Evolutionary conservation across 2,329 filamentous ascomycete species (phyloP), one percentile per base, ranked within the genome.

Genomic region (Fusarium burgessii): DNA sequence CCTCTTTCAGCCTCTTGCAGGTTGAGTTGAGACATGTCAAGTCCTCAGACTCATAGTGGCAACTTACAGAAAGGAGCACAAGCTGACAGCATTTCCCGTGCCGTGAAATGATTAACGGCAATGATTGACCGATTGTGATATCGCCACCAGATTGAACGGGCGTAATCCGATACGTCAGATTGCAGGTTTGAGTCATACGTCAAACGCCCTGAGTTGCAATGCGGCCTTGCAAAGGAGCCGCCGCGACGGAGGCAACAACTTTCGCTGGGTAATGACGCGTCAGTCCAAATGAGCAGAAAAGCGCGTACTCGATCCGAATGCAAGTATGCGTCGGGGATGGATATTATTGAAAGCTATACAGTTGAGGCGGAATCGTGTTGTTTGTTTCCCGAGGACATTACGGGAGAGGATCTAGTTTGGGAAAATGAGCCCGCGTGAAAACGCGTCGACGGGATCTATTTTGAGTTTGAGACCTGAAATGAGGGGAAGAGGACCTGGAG

Each of bases 41-140:
- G 17, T n/a, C 41, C 43, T 42, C 25, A 32, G n/a, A 29, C n/a
- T 58, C 36, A 29, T 14, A 33, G 60, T 65, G 60, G 62, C 60
- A 36, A 58, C 27, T 58, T 64, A n/a, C 20, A 58, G 7, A 33
- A 8, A 58, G 36, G 20, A n/a, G 15, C 43, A 65, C 50, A 49
- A 65, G 38, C 60, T 58, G 50, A 58, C 36, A 47, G 6, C 27
- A 23, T 14, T 23, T 50, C 23, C n/a, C 45, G 20, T n/a, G 18
- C 32, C 38, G 43, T 58, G 59, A 65, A 59, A 29, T 12, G 14
- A 27, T 58, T 50, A 38, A 65, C 38, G 60, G 33, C 18, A 35
- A 40, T 35, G 17, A 40, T 57, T 40, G 12, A 45, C 33, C 20
- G 10, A n/a, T 17, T 25, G 23, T 20, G 17, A 7, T 40, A 50